A percentile compares a stretch with the other conserved stretches of the same genome.
These are phyloP conservation scores for Candida silvatica DNA, from an alignment of 805 yeast species.

Conservation along the genomic window DNA sequence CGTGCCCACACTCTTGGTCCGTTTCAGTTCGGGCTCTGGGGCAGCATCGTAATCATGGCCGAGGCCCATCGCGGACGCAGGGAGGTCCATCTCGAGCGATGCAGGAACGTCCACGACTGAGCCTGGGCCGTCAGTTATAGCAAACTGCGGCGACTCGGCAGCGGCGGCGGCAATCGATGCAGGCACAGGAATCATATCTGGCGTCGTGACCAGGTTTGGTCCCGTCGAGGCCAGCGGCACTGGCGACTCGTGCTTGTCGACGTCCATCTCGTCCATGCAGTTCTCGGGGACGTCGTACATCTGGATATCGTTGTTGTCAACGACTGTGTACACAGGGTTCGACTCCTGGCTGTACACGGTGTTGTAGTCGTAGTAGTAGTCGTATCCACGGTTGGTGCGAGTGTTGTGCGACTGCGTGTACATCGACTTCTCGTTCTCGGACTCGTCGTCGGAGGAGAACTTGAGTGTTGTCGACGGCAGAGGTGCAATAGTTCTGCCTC, in stretches of 20 bases:
- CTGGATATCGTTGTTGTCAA: slow-evolving; percentile 17
- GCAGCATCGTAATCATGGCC: no score
- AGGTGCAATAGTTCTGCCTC: slow-evolving; percentile 54
- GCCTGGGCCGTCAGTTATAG: no score
- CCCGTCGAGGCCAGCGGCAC: no score
- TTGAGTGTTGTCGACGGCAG: slow-evolving; percentile 85
- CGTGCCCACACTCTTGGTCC: no score
- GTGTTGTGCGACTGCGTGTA: slow-evolving; percentile 66
- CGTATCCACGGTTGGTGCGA: slow-evolving; percentile 64
- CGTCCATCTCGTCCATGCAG: slow-evolving; percentile 26
- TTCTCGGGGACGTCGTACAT: slow-evolving; percentile 32
- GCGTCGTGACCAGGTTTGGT: no score
- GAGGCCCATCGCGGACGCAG: no score
- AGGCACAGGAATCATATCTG: no score
- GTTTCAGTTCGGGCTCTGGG: no score
- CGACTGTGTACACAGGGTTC: slow-evolving; percentile 26
- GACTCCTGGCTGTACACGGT: slow-evolving; percentile 57
- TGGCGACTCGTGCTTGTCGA: no score
- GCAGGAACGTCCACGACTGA: no score
- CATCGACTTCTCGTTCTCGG: slow-evolving; percentile 42
- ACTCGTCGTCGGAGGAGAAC: slow-evolving; percentile 55
- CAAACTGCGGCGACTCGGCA: no score
- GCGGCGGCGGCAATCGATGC: no score
- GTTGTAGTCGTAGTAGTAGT: slow-evolving; percentile 73
- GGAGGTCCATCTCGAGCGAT: not conserved